Evolutionary conservation across 371 early-diverging fungal genomes (phyloP).

Genomic region (Blakeslea trispora): DNA sequence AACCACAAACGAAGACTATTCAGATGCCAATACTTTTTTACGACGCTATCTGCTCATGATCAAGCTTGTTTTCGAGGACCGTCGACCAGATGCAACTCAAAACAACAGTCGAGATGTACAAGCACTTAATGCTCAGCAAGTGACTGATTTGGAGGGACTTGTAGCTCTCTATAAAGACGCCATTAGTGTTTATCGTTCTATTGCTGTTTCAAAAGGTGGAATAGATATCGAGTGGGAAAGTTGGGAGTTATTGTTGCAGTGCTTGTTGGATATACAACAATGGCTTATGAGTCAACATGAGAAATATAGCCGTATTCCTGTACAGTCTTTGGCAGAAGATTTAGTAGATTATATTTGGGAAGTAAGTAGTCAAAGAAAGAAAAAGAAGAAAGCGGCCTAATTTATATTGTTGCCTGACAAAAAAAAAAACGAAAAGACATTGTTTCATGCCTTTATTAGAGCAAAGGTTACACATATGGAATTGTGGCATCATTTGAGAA

Average conservation of each 20-base stretch:
- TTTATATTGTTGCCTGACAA: too few species aligned
- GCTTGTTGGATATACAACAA: constrained; percentile 58
- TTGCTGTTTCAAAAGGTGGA: constrained; percentile 54
- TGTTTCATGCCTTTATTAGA: constrained; percentile 59
- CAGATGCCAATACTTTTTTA: constrained; percentile 59
- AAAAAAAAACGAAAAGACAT: constrained; percentile 54
- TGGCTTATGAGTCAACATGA: constrained; percentile 55
- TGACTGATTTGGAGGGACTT: constrained; percentile 55
- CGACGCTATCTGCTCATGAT: constrained; percentile 62
- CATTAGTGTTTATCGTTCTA: constrained; percentile 61
- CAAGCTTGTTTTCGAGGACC: constrained; percentile 53
- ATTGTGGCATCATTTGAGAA: constrained; percentile 55
- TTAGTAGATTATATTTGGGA: constrained; percentile 59
- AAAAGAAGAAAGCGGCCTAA: too few species aligned
- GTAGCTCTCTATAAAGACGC: constrained; percentile 59
- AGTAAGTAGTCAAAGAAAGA: too few species aligned
- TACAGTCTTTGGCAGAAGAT: constrained; percentile 53
- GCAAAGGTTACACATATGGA: constrained; percentile 48
- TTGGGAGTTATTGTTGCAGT: constrained; percentile 57
- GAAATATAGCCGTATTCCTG: constrained; percentile 49
- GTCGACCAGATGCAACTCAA: constrained; percentile 1
- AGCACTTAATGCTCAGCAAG: constrained; percentile 23
- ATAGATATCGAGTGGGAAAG: constrained; percentile 65
- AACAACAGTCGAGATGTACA: constrained; percentile 11
- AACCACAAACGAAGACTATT: constrained; percentile 11